Evolutionary conservation across 2,329 filamentous ascomycete genomes (phyloP).

Genomic region (Chaetothyriales sp.): DNA sequence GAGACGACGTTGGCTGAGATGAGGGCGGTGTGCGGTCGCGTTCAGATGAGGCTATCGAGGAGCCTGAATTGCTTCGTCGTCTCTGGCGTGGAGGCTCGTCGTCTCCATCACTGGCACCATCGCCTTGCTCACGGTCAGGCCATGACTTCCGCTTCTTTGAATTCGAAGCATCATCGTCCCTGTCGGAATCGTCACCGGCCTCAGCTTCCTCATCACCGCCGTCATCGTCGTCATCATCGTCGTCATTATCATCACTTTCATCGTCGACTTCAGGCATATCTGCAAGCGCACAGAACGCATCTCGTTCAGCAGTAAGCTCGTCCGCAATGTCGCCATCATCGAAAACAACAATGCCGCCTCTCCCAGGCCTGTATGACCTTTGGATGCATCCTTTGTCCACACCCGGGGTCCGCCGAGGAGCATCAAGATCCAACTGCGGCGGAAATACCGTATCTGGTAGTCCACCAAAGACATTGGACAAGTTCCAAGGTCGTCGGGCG

Average conservation of each 20-base stretch:
- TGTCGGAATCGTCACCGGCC: conserved; percentile 42
- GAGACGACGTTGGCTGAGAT: conserved; percentile 32
- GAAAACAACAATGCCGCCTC: conserved; percentile 81
- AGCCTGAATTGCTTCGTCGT: conserved; percentile 66
- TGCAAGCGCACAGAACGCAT: conserved; percentile 71
- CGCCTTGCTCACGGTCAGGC: conserved; percentile 55
- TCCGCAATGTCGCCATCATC: conserved; percentile 93
- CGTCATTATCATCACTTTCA: conserved; percentile 49
- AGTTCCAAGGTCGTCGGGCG: conserved; percentile 82
- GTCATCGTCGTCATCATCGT: conserved; percentile 44
- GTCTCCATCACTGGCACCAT: conserved; percentile 49
- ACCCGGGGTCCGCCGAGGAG: conserved; percentile 44
- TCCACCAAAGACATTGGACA: conserved; percentile 83
- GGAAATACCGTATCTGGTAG: conserved; percentile 26
- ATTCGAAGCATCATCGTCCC: conserved; percentile 39
- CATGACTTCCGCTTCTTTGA: conserved; percentile 65
- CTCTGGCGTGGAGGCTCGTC: conserved; percentile 65
- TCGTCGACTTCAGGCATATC: conserved; percentile 87
- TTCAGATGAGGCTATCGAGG: conserved; percentile 29
- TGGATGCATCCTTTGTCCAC: conserved; percentile 61
- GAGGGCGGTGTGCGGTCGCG: conserved; percentile 32
- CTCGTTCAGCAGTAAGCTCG: conserved; percentile 57
- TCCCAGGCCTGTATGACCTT: conserved; percentile 59
- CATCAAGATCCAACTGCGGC: conserved; percentile 30
- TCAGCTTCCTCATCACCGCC: conserved; percentile 42